Evolutionary conservation across 2,329 filamentous ascomycete genomes (phyloP).

Genomic region (Pseudocercospora pini-densiflorae): DNA sequence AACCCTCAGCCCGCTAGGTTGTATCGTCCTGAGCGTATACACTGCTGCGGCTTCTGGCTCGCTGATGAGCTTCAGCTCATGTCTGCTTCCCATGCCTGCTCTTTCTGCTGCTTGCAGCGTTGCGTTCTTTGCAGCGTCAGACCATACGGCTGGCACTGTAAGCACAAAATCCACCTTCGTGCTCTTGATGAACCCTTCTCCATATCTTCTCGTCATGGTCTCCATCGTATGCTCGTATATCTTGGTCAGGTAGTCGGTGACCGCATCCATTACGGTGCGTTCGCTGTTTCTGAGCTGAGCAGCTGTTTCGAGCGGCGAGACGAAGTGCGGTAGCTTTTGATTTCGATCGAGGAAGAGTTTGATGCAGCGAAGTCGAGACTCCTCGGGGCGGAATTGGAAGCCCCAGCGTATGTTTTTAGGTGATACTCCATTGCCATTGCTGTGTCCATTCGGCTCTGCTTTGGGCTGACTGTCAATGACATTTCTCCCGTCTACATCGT

Average conservation of each 20-base stretch:
- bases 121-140: slow-evolving; percentile 82
- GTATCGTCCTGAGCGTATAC: slow-evolving; percentile 78
- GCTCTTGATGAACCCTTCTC: slow-evolving; percentile 76
- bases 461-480: slow-evolving; percentile 6
- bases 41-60: slow-evolving; percentile 81
- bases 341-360: slow-evolving; percentile 82
- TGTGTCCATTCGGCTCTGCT: background rate
- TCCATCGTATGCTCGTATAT: slow-evolving; percentile 80
- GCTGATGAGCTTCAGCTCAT: slow-evolving; percentile 76
- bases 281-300: slow-evolving; percentile 74
- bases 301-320: slow-evolving; percentile 76
- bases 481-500: slow-evolving; percentile 54
- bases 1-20: slow-evolving; percentile 72
- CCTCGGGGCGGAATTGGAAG: slow-evolving; percentile 80
- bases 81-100: slow-evolving; percentile 74
- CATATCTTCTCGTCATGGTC: slow-evolving; percentile 73
- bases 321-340: slow-evolving; percentile 80
- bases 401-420: slow-evolving; percentile 68
- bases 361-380: slow-evolving; percentile 76
- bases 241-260: slow-evolving; percentile 78
- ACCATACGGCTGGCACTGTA: slow-evolving; percentile 84
- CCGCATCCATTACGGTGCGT: slow-evolving; percentile 69
- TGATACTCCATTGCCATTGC: slow-evolving; percentile 32
- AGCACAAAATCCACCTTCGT: slow-evolving; percentile 80
- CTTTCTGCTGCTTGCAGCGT: slow-evolving; percentile 77